Percentiles rank a stretch among this genome's conserved stretches.
Conservation (phyloP, 139 green algal genomes). For the Chlamydomonas schloesseri region DNA sequence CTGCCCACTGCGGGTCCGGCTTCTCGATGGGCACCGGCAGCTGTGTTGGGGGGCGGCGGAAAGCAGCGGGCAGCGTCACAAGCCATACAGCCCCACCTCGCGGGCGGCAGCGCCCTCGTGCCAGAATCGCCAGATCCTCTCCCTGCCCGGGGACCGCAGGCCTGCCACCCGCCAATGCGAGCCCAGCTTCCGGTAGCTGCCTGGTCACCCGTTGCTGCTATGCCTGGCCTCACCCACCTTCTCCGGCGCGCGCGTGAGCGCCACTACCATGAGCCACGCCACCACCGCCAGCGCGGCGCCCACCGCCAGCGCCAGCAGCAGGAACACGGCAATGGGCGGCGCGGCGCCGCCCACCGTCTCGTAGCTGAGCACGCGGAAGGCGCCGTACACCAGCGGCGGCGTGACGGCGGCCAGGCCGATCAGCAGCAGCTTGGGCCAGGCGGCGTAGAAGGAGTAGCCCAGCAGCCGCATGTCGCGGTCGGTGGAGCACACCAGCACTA, state of each 20-base stretch:
- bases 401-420: background rate
- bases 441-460: background rate
- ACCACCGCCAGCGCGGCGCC: background rate
- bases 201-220: too few species aligned
- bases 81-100: too few species aligned
- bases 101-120: too few species aligned
- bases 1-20: too few species aligned
- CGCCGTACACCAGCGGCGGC: constrained; percentile 6
- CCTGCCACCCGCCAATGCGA: too few species aligned
- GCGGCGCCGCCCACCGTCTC: background rate
- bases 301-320: background rate
- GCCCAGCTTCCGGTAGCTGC: too few species aligned
- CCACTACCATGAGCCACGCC: background rate
- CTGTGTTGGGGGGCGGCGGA: too few species aligned
- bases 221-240: too few species aligned
- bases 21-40: too few species aligned
- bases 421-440: constrained; percentile 6
- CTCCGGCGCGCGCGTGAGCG: background rate
- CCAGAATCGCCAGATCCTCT: too few species aligned
- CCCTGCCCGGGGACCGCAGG: too few species aligned
- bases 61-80: too few species aligned
- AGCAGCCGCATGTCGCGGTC: background rate
- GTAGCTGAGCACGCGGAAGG: background rate
- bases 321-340: background rate
- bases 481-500: background rate